These are phyloP conservation scores for Limnanthes douglasii DNA, from an alignment of 345 rosid species.

Conservation along the genomic window DNA sequence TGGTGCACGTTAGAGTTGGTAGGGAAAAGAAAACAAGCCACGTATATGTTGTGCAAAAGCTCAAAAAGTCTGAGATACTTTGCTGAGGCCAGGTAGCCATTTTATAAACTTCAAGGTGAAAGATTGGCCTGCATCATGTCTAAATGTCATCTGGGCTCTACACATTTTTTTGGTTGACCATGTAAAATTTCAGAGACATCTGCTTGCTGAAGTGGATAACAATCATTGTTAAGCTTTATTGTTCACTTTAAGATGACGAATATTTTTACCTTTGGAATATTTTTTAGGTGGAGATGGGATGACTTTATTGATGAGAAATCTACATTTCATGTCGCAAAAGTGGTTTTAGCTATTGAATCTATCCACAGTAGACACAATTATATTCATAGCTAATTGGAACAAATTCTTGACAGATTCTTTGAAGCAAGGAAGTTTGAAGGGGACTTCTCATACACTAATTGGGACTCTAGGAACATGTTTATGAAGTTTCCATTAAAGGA, in stretches of 20 bases:
- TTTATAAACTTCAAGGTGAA: conserved; percentile 5
- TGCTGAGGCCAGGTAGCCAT: conserved; percentile 75
- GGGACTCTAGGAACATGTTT: no score
- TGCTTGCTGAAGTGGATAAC: conserved; percentile 95
- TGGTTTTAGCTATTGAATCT: conserved; percentile 83
- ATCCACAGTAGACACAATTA: conserved; percentile 87
- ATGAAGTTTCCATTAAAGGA: no score
- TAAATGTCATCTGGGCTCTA: conserved; percentile 1
- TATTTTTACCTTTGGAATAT: conserved; percentile 90
- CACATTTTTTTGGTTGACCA: conserved; percentile 55
- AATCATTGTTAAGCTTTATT: conserved; percentile 80
- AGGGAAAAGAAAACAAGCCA: conserved; percentile 69
- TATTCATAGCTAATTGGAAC: no score
- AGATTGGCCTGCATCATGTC: conserved; percentile 3
- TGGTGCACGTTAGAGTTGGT: conserved; percentile 60
- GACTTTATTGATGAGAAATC: conserved; percentile 95
- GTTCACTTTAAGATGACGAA: conserved; percentile 88
- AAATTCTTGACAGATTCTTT: no score
- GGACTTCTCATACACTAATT: no score
- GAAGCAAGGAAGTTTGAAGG: no score
- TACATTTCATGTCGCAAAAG: conserved; percentile 72
- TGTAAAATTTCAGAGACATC: conserved; percentile 87
- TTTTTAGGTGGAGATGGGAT: conserved; percentile 97
- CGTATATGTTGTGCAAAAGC: conserved; percentile 89
- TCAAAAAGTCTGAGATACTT: conserved; percentile 86